Evolutionary conservation across 148 eudicot species (phyloP), one percentile per base, ranked within the genome.

Genomic region (Gaultheria prostrata): DNA sequence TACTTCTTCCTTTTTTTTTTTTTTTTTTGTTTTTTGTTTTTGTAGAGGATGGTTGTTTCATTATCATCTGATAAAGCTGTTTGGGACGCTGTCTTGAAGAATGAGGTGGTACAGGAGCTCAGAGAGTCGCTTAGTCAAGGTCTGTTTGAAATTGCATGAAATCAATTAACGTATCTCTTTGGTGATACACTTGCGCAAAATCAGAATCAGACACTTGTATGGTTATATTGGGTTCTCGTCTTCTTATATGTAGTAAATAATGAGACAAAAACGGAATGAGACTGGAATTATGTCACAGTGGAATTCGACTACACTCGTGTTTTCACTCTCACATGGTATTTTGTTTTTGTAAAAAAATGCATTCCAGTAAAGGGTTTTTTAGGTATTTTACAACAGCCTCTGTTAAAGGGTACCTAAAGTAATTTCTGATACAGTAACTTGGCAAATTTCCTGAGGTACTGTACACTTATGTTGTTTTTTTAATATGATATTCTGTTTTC

Each of bases 51-150:
- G 98, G 98, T 95, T 57, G 53, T 87, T 32, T 92, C 98, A 0
- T 80, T 95, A 67, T 95, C 98, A 53, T 89, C 98, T 83, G 98
- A 93, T 83, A 85, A 87, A 81, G 93, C 97, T 71, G 93, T 95
- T 56, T 95, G 98, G 97, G 92, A 92, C 86, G 98, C 97, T 86
- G 90, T 95, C 26, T 30, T 93, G 93, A 93, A 91, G 88, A 95
- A 95, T 84, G 97, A 92, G 87, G 92, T 89, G 39, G 98, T 95
- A 46, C 91, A 88, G 51, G 95, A 95, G 91, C 88, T 95, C 74
- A 88, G 94, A 67, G 89, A 87, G 65, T 89, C 94, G 56, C 82
- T 89, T 54, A 74, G 53, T 61, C 82, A 83, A 86, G 98, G 98
- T 95, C 79, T 81, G 92, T 87, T 20, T 73, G 30, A 0, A 79